Evolutionary conservation across 2,329 filamentous ascomycete genomes (phyloP).

Genomic region (Sphaerulina populicola): DNA sequence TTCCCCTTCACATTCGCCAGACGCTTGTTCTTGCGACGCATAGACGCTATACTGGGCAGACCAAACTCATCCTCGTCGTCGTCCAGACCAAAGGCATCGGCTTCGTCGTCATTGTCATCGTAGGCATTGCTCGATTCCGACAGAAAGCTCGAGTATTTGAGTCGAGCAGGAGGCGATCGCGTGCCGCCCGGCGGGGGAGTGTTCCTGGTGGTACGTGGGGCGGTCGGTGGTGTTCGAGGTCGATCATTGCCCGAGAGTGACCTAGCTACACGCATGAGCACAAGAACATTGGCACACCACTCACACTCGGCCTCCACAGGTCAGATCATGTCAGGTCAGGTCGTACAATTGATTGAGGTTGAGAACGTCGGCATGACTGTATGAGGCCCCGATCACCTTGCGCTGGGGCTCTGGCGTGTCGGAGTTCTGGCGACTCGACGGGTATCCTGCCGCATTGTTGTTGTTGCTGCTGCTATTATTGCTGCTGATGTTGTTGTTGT

Average conservation of each 20-base stretch:
- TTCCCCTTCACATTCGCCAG: constrained; percentile 38
- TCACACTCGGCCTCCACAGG: too few relatives aligned
- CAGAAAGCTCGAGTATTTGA: constrained; percentile 71
- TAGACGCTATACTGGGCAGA: constrained; percentile 81
- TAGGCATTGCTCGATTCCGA: constrained; percentile 77
- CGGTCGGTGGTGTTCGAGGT: constrained; percentile 63
- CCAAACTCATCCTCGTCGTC: constrained; percentile 85
- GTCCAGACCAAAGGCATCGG: constrained; percentile 70
- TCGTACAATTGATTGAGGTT: constrained; percentile 73
- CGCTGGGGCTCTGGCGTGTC: constrained; percentile 48
- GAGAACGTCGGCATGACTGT: constrained; percentile 91
- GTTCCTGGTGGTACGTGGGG: constrained; percentile 49
- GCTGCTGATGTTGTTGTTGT: constrained; percentile 37
- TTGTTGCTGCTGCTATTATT: constrained; percentile 16
- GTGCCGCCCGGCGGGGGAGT: constrained; percentile 48
- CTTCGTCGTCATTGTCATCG: constrained; percentile 54
- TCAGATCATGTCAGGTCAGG: constrained; percentile 7
- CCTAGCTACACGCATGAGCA: constrained; percentile 14
- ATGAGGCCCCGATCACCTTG: constrained; percentile 84
- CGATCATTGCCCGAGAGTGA: constrained; percentile 42
- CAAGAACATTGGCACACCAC: too few relatives aligned
- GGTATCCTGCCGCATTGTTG: background rate
- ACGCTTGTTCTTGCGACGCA: constrained; percentile 62
- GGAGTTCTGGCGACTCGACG: constrained; percentile 31
- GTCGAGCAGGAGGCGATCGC: constrained; percentile 51